Evolutionary conservation across 306 rosid genomes (phyloP), one percentile per base, ranked within the genome.

Genomic region (Echinosophora koreensis): DNA sequence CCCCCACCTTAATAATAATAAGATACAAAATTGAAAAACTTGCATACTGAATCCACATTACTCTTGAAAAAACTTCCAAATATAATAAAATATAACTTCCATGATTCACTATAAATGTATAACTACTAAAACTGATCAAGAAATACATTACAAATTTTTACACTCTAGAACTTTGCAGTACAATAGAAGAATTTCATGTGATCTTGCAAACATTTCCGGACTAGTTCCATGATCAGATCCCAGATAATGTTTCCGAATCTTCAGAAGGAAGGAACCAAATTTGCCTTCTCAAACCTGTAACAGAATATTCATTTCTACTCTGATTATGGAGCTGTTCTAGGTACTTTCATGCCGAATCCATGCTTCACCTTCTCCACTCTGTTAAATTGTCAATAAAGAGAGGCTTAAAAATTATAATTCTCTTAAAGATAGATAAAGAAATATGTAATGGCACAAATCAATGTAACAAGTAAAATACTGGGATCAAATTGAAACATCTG

Each of bases 341-440:
- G 96, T 69, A 69, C 63, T 77, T 95, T 95, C 99, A 95, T 92
- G 76, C 99, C 99, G 63, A 95, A 95, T 56, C 99, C 98, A 60
- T 81, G 96, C 82, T 86, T 89, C 73, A 77, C 91, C 82, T 90
- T 96, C 93, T 89, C 93, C 81, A 96, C 96, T 35, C 99, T 96
- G 94, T 69, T 67, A 77, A 69, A 42, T 30, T 51, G 51, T 56
- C 69, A 81, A 55, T 18, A 62, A 39, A 71, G 22, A 15, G 8
- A 75, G 6, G 61, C 41, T 78, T 60, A 42, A 60, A 57, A 71
- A 35, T 39, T 2, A 60, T 70, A 46, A 47, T 37, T 32, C 74
- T 56, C 56, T 72, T 39, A 38, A 72, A 72, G 49, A 38, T 35
- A 17, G 14, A 62, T 47, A 41, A 69, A 78, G 11, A 66, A 27